Evolutionary conservation across 108 stramenopile species (phyloP), one percentile per base, ranked within the genome.

Genomic region (Pseudonitzschia delicatissima): DNA sequence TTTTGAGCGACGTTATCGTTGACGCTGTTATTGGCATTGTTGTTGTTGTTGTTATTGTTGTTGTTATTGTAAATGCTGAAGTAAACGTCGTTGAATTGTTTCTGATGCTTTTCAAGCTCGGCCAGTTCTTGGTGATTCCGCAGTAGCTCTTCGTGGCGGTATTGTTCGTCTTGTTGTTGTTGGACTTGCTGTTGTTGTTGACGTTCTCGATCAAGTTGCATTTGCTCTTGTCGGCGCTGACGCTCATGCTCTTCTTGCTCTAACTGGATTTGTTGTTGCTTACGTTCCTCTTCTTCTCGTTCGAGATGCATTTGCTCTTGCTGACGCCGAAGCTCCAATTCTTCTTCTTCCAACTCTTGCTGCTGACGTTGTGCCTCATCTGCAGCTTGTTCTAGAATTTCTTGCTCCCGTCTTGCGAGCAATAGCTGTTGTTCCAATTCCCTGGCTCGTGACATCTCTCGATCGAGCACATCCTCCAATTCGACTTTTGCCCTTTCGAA

Each of bases 81-180:
- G 7, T 48, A 48, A 8, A 7, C 47, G 1, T 23, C 23, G 2
- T 48, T 7, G 21, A 48, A 36, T 57, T 57, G 25, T 57, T 29
- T 18, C 34, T 57, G 55, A 18, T 57, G 2, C 29, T 25, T 25
- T 0, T 57, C 34, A 35, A 35, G 7, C 12, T 57, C 34, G 4
- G 26, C 34, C n/a, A 35, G 27, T 57, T 57, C 34, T 57, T 57
- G 55, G 8, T 57, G 55, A 29, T 57, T 28, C 34, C 8, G 55
- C 18, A n/a, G 55, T 21, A 35, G 55, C 8, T 32, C 27, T 32
- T 57, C 34, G 6, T 57, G 25, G 26, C 34, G 55, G 1, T 57
- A n/a, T 2, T 11, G 55, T 6, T 57, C 2, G 15, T 27, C 27
- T 8, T 57, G 34, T 8, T 29, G 25, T 57, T 26, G 34, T 21